A percentile compares a stretch with the other conserved stretches of the same genome.
These are phyloP conservation scores for Leishmania tropica DNA, from an alignment of 208 protist species.

Conservation along the genomic window DNA sequence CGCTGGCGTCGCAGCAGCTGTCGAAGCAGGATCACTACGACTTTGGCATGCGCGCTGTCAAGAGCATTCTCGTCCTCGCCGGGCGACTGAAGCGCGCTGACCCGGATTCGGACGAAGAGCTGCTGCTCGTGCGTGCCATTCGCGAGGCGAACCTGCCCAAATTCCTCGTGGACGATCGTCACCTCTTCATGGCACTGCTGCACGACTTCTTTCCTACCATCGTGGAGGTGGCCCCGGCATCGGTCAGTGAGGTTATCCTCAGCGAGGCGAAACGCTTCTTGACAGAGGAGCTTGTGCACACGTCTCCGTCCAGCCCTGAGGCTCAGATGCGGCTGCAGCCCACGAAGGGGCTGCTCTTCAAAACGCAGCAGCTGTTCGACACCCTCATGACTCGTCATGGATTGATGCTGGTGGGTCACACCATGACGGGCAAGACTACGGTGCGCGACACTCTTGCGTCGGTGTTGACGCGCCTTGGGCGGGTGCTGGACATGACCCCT, in stretches of 20 bases:
- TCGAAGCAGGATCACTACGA: conserved; percentile 97
- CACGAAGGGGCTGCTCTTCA: conserved; percentile 78
- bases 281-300: conserved; percentile 37
- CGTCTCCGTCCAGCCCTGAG: not conserved
- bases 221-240: conserved; percentile 33
- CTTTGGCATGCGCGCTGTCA: conserved; percentile 96
- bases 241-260: conserved; percentile 59
- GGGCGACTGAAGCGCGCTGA: conserved; percentile 89
- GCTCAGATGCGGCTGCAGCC: conserved; percentile 57
- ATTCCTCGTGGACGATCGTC: conserved; percentile 90
- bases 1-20: conserved; percentile 94
- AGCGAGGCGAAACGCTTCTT: conserved; percentile 51
- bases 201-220: conserved; percentile 90
- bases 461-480: conserved; percentile 66
- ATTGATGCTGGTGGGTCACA: conserved; percentile 95
- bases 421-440: conserved; percentile 94
- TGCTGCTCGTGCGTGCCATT: conserved; percentile 91
- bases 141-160: conserved; percentile 94
- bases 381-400: conserved; percentile 90
- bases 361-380: conserved; percentile 94
- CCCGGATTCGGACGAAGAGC: conserved; percentile 88
- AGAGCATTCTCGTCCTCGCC: conserved; percentile 94
- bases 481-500: conserved; percentile 8
- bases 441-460: conserved; percentile 74
- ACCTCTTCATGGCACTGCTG: conserved; percentile 91